Evolutionary conservation across 352 stramenopile species (phyloP).

Genomic region (Aphanomyces astaci): DNA sequence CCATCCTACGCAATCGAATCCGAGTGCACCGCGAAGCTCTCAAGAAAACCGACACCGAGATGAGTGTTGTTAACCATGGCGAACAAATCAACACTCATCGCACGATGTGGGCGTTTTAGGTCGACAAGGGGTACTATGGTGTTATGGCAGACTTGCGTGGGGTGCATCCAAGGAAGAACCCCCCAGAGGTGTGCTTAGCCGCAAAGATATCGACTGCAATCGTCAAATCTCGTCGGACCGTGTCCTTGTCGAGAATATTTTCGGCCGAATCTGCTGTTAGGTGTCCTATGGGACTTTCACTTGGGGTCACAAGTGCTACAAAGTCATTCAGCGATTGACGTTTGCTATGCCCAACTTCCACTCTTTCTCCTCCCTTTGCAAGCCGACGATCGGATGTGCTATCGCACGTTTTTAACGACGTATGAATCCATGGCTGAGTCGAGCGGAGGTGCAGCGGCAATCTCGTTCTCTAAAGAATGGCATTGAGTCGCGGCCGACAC

Average conservation of each 20-base stretch:
- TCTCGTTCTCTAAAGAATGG: too few relatives aligned
- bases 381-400: too few relatives aligned
- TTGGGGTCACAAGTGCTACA: background rate
- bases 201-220: background rate
- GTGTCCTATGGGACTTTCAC: background rate
- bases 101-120: background rate
- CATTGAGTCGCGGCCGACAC: too few relatives aligned
- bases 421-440: too few relatives aligned
- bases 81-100: background rate
- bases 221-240: background rate
- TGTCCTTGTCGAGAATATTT: constrained; percentile 7
- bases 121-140: constrained; percentile 2
- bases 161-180: background rate
- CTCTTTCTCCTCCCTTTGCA: background rate
- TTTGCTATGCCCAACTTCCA: background rate
- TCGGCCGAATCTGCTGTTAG: background rate
- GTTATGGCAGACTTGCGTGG: background rate
- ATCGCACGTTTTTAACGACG: too few relatives aligned
- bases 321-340: background rate
- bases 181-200: background rate
- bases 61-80: background rate
- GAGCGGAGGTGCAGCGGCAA: too few relatives aligned
- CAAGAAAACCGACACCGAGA: background rate
- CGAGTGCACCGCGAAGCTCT: background rate
- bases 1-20: background rate